These are phyloP conservation scores for Chytriomyces confervae DNA, from an alignment of 192 early-diverging fungal genomes.

Conservation along the genomic window DNA sequence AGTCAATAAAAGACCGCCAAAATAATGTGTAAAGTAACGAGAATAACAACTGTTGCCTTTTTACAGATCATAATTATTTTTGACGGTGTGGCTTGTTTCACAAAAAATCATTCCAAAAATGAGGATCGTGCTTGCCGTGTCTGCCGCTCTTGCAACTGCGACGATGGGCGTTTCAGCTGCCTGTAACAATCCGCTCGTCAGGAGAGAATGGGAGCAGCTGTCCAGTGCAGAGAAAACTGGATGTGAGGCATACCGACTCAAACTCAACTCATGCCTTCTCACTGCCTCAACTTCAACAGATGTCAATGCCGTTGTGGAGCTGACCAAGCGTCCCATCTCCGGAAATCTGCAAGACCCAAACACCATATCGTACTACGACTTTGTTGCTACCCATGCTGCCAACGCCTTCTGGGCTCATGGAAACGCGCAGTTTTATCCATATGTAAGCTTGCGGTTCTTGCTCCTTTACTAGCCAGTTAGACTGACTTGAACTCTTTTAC, in stretches of 20 bases:
- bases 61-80: too few relatives aligned
- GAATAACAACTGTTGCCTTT: too few relatives aligned
- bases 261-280: neutral
- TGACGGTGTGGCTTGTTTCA: too few relatives aligned
- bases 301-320: neutral
- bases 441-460: neutral
- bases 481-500: neutral
- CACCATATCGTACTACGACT: neutral
- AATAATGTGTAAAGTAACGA: neutral
- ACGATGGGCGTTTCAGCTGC: neutral
- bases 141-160: neutral
- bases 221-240: neutral
- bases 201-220: conserved; percentile 8
- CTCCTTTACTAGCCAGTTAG: too few relatives aligned
- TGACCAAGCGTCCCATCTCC: neutral
- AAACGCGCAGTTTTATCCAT: conserved; percentile 31
- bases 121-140: too few relatives aligned
- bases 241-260: neutral
- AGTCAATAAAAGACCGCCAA: neutral
- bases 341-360: neutral
- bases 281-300: neutral
- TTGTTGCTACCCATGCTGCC: neutral
- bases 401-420: conserved; percentile 29
- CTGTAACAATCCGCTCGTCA: conserved; percentile 6
- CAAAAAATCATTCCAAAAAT: too few relatives aligned